Evolutionary conservation across 2,329 filamentous ascomycete species (phyloP).

Genomic region (Botrytis fabae): DNA sequence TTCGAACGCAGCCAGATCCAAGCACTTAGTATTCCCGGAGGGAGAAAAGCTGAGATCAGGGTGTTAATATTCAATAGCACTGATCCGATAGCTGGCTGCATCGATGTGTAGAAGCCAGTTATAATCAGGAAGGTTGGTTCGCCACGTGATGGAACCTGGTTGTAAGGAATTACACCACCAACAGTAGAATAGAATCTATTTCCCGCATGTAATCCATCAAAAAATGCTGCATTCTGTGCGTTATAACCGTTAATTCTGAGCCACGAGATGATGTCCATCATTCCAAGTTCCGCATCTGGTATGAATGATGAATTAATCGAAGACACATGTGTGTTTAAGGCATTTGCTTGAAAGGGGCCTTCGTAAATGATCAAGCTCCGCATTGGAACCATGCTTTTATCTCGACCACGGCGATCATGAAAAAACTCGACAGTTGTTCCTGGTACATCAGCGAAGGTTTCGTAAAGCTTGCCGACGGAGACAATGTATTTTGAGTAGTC

Average conservation of each 20-base stretch:
- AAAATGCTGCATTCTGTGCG: not conserved
- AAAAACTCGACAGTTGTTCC: not conserved
- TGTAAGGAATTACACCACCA: not conserved
- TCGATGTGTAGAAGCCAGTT: slow-evolving; percentile 26
- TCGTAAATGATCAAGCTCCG: not conserved
- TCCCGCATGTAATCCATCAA: slow-evolving; percentile 11
- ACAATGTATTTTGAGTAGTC: slow-evolving; percentile 21
- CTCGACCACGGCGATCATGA: not conserved
- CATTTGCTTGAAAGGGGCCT: not conserved
- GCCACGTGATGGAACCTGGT: not conserved
- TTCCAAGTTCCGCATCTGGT: slow-evolving; percentile 10
- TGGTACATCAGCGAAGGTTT: not conserved
- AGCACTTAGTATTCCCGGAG: too few species aligned
- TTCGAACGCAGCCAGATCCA: too few species aligned
- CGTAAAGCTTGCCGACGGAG: slow-evolving; percentile 18
- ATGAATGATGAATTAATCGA: not conserved
- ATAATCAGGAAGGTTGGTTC: not conserved
- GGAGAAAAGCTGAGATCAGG: slow-evolving; percentile 24
- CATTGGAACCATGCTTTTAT: not conserved
- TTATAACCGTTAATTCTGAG: slow-evolving; percentile 17
- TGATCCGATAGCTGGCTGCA: slow-evolving; percentile 24
- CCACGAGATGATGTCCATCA: slow-evolving; percentile 27
- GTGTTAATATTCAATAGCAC: slow-evolving; percentile 28
- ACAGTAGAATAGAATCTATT: slow-evolving; percentile 26
- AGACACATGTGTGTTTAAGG: not conserved